Conservation (phyloP, 1,139 yeast species). For the Schizosaccharomyces versatilis region DNA sequence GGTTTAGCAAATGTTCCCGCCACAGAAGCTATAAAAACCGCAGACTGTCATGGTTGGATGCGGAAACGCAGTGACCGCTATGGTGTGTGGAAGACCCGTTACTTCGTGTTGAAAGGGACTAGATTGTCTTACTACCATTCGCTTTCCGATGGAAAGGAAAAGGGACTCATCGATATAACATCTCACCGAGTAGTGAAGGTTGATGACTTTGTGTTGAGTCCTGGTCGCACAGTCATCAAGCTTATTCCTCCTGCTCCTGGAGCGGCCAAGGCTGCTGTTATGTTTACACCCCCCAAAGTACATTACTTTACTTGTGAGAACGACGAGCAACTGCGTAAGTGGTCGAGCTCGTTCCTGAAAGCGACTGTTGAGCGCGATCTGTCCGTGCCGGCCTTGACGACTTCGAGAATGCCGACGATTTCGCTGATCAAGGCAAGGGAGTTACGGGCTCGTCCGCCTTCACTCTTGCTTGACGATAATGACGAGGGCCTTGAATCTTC, state of each 20-base stretch:
- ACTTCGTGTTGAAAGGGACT: constrained; percentile 77
- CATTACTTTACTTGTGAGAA: constrained; percentile 91
- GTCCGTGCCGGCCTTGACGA: constrained; percentile 67
- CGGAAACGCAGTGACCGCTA: constrained; percentile 71
- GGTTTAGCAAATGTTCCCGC: constrained; percentile 66
- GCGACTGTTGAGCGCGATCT: constrained; percentile 90
- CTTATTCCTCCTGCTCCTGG: constrained; percentile 96
- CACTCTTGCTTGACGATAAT: neutral
- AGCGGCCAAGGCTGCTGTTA: constrained; percentile 60
- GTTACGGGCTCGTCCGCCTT: constrained; percentile 18
- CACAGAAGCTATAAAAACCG: constrained; percentile 51
- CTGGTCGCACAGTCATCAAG: constrained; percentile 80
- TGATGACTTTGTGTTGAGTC: constrained; percentile 81
- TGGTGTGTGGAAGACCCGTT: constrained; percentile 78
- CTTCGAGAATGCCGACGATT: constrained; percentile 86
- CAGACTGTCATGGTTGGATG: constrained; percentile 86
- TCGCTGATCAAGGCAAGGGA: constrained; percentile 72
- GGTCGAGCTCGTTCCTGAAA: constrained; percentile 89
- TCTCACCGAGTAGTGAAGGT: constrained; percentile 79
- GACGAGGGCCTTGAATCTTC: neutral
- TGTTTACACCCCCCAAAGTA: constrained; percentile 87
- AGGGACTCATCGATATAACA: constrained; percentile 84
- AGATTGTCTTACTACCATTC: constrained; percentile 69
- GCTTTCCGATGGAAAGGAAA: constrained; percentile 61
- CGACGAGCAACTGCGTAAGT: constrained; percentile 71